Conservation (phyloP, 495 filamentous ascomycete genomes). For the Penicillium taxi region DNA sequence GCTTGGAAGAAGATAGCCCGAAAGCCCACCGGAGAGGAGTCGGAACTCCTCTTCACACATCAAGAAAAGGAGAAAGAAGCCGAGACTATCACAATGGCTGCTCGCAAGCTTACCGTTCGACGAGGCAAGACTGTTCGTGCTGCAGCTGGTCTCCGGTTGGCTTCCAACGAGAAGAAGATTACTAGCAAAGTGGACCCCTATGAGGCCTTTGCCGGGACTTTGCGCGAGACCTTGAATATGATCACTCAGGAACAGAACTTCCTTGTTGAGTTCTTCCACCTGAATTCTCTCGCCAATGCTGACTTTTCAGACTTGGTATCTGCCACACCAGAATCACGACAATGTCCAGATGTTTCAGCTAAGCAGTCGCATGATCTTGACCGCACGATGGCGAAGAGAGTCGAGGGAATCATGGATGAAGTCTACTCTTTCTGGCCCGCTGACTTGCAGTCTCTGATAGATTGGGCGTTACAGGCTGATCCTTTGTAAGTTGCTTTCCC, state of each 20-base stretch:
- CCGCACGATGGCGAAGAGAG: conserved; percentile 66
- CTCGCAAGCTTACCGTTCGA: conserved; percentile 87
- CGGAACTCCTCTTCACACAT: conserved; percentile 78
- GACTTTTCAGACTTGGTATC: conserved; percentile 78
- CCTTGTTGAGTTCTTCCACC: conserved; percentile 85
- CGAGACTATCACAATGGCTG: conserved; percentile 63
- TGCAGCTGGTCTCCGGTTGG: conserved; percentile 50
- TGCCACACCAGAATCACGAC: conserved; percentile 56
- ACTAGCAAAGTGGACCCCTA: conserved; percentile 62
- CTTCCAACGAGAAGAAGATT: conserved; percentile 49
- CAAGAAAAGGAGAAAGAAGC: conserved; percentile 72
- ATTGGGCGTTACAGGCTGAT: conserved; percentile 76
- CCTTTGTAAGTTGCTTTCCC: conserved; percentile 55
- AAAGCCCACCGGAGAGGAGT: conserved; percentile 76
- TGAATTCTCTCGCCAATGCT: conserved; percentile 62
- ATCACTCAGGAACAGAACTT: conserved; percentile 93
- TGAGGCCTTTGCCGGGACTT: conserved; percentile 73
- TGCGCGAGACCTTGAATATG: conserved; percentile 70
- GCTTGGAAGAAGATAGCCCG: conserved; percentile 77
- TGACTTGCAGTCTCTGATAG: conserved; percentile 71
- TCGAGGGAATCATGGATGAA: conserved; percentile 78
- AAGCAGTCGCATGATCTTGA: conserved; percentile 77
- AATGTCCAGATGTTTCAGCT: conserved; percentile 57
- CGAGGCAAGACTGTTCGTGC: conserved; percentile 75
- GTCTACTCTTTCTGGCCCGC: conserved; percentile 73